Conservation (phyloP, 2,329 filamentous ascomycete genomes). For the Talaromyces sp. region DNA sequence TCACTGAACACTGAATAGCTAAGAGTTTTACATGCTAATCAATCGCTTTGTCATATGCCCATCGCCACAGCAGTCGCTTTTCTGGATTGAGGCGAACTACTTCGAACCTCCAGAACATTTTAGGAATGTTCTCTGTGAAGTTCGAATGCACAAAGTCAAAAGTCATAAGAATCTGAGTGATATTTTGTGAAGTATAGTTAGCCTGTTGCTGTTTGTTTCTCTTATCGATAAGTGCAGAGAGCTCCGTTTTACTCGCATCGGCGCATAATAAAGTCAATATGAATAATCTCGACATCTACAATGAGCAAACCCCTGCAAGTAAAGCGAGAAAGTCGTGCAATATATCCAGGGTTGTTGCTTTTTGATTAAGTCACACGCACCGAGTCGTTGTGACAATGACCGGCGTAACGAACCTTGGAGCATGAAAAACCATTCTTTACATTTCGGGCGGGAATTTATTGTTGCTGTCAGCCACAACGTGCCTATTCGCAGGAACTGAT, state of each 20-base stretch:
- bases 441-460: too few relatives aligned
- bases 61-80: neutral
- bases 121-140: neutral
- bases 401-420: neutral
- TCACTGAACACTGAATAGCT: neutral
- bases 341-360: neutral
- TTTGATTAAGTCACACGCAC: neutral
- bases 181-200: neutral
- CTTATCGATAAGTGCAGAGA: neutral
- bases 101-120: neutral
- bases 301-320: neutral
- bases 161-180: neutral
- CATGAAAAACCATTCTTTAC: neutral
- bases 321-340: neutral
- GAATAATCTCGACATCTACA: neutral
- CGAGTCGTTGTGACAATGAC: neutral
- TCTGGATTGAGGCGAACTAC: neutral
- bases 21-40: too few relatives aligned
- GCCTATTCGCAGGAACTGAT: neutral
- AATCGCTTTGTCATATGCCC: neutral
- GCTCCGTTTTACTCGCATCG: neutral
- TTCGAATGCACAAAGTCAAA: neutral
- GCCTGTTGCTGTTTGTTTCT: neutral
- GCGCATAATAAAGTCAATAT: neutral
- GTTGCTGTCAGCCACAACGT: neutral